Percentiles rank a stretch among this genome's conserved stretches.
Conservation (phyloP, 768 basidiomycete species). For the Scleroderma bovista region DNA sequence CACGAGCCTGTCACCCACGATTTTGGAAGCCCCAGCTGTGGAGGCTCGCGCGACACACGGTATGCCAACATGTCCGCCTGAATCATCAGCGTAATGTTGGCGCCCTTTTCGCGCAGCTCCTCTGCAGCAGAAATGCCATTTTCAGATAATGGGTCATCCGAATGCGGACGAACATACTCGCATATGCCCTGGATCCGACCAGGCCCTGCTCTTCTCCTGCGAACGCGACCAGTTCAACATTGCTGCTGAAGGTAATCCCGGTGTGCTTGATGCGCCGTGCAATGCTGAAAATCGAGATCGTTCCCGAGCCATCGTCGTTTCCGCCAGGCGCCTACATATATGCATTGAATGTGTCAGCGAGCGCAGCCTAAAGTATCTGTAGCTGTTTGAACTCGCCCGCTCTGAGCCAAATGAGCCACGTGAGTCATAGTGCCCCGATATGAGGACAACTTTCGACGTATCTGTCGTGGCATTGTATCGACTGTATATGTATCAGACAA, state of each 20-base stretch:
- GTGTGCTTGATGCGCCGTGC: conserved; percentile 67
- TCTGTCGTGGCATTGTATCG: conserved; percentile 51
- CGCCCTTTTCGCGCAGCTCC: conserved; percentile 49
- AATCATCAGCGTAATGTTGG: conserved; percentile 75
- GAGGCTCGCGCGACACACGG: conserved; percentile 69
- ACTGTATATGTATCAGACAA: conserved; percentile 28
- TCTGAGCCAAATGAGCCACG: conserved; percentile 84
- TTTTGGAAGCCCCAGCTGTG: conserved; percentile 78
- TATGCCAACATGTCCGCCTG: conserved; percentile 95
- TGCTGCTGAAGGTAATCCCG: conserved; percentile 64
- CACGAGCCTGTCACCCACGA: conserved; percentile 37
- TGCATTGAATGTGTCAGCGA: neutral
- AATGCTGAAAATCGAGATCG: conserved; percentile 71
- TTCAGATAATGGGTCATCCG: too few relatives aligned
- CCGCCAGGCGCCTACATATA: conserved; percentile 43
- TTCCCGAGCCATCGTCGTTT: conserved; percentile 62
- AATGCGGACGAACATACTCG: conserved; percentile 34
- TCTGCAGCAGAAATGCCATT: neutral
- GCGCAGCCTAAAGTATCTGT: neutral
- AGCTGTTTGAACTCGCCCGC: conserved; percentile 26
- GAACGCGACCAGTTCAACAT: conserved; percentile 78
- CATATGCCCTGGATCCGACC: conserved; percentile 71
- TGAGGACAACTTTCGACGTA: conserved; percentile 60
- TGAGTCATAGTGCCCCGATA: conserved; percentile 88
- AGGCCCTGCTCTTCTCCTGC: conserved; percentile 93